These are phyloP conservation scores for Phlyctochytrium planicorne DNA, from an alignment of 192 early-diverging fungal species.

Conservation along the genomic window DNA sequence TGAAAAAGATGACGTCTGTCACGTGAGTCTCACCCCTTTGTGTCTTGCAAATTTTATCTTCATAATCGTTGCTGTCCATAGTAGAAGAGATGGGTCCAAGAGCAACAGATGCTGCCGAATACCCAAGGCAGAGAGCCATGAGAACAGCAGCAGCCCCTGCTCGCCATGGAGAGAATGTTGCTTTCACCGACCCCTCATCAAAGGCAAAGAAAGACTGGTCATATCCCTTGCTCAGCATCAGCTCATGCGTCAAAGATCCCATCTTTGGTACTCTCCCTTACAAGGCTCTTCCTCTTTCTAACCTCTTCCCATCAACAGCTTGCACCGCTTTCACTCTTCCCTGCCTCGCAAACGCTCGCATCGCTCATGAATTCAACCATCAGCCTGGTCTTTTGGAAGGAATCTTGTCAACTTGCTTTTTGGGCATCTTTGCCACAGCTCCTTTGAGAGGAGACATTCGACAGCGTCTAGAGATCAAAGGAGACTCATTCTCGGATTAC, in stretches of 20 bases:
- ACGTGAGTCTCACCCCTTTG: no score
- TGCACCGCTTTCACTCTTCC: neutral
- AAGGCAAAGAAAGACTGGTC: constrained; percentile 8
- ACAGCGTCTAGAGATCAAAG: neutral
- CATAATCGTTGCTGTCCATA: no score
- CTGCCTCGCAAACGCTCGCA: constrained; percentile 4
- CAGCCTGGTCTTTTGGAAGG: constrained; percentile 1
- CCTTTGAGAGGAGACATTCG: neutral
- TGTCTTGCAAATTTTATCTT: no score
- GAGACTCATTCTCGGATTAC: constrained; percentile 3
- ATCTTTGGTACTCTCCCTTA: neutral
- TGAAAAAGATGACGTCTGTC: neutral
- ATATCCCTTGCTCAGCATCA: neutral
- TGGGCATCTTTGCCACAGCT: constrained; percentile 1
- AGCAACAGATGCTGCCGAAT: no score
- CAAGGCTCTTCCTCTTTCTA: neutral
- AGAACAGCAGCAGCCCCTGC: neutral
- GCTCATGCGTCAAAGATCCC: constrained; percentile 6
- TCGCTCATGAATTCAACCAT: constrained; percentile 1
- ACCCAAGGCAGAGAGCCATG: neutral
- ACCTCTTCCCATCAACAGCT: neutral
- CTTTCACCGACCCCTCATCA: neutral
- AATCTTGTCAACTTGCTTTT: neutral
- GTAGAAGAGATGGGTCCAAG: no score
- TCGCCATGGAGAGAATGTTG: neutral